Evolutionary conservation across 371 early-diverging fungal species (phyloP), one percentile per base, ranked within the genome.

Genomic region (Parasitella parasitica): DNA sequence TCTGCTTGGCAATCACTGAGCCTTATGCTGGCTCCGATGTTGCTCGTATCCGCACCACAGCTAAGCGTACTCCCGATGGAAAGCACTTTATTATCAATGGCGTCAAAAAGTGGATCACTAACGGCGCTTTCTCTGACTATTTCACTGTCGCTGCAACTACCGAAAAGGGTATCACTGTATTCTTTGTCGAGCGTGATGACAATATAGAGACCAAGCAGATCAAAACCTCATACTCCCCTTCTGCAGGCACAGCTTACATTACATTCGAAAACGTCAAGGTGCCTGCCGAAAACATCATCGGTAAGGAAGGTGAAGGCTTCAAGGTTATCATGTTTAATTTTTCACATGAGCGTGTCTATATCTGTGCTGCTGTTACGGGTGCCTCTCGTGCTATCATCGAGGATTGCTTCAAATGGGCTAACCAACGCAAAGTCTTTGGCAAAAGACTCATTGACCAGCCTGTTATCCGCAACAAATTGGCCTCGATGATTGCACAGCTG

Each of bases 221-320:
- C 74, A 84, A 85, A 63, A 89, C 90, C 0, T 83, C 86, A 0
- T 86, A 86, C 53, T 81, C 86, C 7, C 54, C 82, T 6, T 70
- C 84, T 48, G 87, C 90, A n/a, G 95, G 95, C 59, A 87, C 87
- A 2, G 73, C 86, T 22, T 86, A 86, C 52, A 81, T 89, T 51
- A 88, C 86, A 22, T 86, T 88, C 72, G 89, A 90, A 67, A 91
- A 94, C 64, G 92, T 93, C 61, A 84, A 88, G 63, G 94, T 95
- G 0, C 95, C 95, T 58, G 88, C 80, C 28, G 82, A 86, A 66
- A 93, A 95, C 76, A 53, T 95, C 41, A 78, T 95, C 61, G 95
- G 95, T 38, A 86, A 91, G 64, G 93, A 91, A 75, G 91, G 92
- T 74, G 77, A 90, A 37, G 95, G 94, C 9, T 94, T 95, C 87